Evolutionary conservation across 345 rosid genomes (phyloP).

Genomic region (Linum tenue): DNA sequence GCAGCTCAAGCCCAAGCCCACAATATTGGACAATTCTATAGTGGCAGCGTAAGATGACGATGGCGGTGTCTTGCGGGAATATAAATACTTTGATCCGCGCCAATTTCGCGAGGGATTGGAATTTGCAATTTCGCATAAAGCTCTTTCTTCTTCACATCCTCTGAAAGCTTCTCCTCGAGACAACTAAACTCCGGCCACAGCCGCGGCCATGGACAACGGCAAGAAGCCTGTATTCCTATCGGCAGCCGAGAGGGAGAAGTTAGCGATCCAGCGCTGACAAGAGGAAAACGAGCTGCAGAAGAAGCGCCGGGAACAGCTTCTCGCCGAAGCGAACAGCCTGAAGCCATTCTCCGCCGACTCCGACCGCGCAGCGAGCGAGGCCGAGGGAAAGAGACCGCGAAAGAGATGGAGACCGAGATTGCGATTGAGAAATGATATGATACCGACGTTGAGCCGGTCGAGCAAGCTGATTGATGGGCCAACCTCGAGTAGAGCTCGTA

Average conservation of each 20-base stretch:
- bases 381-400: slow-evolving; percentile 31
- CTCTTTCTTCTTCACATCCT: too few species aligned
- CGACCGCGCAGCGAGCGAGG: slow-evolving; percentile 21
- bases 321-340: slow-evolving; percentile 7
- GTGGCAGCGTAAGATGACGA: too few species aligned
- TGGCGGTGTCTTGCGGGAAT: too few species aligned
- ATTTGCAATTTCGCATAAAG: too few species aligned
- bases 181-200: neutral
- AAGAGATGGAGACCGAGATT: slow-evolving; percentile 29
- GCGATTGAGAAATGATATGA: slow-evolving; percentile 11
- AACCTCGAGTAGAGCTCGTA: too few species aligned
- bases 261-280: slow-evolving; percentile 84
- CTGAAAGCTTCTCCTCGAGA: too few species aligned
- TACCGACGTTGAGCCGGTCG: too few species aligned
- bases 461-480: too few species aligned
- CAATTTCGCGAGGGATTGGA: too few species aligned
- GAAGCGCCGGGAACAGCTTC: slow-evolving; percentile 16
- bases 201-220: neutral
- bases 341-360: slow-evolving; percentile 18
- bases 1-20: too few species aligned
- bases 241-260: slow-evolving; percentile 23
- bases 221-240: slow-evolving; percentile 22
- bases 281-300: slow-evolving; percentile 34
- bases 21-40: too few species aligned
- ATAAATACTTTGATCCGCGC: too few species aligned